Conservation (phyloP, 179 eudicot species). For the Monotropa hypopitys region DNA sequence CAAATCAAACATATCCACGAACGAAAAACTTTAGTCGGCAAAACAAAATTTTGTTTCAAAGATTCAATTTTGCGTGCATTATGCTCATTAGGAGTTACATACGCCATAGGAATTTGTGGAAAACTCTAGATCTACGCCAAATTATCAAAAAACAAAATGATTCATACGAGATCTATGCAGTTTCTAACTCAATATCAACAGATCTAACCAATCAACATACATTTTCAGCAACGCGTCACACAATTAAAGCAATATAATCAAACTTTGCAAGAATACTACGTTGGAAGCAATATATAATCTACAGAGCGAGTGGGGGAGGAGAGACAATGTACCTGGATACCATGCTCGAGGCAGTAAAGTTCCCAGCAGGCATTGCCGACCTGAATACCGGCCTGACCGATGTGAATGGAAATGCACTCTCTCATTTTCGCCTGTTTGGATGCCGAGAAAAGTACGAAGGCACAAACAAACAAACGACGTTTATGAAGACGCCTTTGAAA, state of each 20-base stretch:
- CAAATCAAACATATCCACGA: neutral
- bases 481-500: constrained; percentile 11
- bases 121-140: neutral
- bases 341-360: constrained; percentile 41
- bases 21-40: neutral
- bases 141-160: neutral
- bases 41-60: neutral
- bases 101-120: neutral
- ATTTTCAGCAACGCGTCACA: neutral
- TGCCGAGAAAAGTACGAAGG: neutral
- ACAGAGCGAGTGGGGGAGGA: neutral
- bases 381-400: constrained; percentile 43
- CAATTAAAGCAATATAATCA: neutral
- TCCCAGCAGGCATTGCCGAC: constrained; percentile 47
- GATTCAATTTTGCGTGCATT: neutral
- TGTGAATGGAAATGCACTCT: constrained; percentile 27
- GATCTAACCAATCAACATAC: neutral
- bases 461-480: neutral
- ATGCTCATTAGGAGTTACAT: neutral
- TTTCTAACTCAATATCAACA: neutral
- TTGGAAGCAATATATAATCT: neutral
- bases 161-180: neutral
- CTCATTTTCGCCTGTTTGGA: constrained; percentile 18
- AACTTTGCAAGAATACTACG: neutral
- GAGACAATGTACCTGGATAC: constrained; percentile 23